Percentiles rank a stretch among this genome's conserved stretches.
phyloP scores from a whole-genome alignment of 805 yeast species.

The Kregervanrija delftensis region DNA sequence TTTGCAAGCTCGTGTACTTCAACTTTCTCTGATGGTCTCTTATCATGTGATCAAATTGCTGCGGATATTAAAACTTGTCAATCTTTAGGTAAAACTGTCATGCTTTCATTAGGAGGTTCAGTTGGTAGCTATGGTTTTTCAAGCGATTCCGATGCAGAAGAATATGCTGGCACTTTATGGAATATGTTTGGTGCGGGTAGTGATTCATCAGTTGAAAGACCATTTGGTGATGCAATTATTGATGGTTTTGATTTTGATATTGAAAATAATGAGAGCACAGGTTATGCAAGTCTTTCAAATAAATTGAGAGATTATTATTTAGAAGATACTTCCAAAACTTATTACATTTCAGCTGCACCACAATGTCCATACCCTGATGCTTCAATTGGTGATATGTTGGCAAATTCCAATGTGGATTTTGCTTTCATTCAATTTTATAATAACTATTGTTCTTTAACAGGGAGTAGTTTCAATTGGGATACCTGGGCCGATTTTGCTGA shows the following conservation, averaged over 20 bases:
- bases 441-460: slow-evolving; percentile 60
- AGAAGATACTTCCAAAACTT: slow-evolving; percentile 40
- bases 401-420: slow-evolving; percentile 61
- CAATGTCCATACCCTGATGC: slow-evolving; percentile 88
- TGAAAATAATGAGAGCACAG: slow-evolving; percentile 52
- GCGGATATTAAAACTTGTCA: slow-evolving; percentile 74
- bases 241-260: slow-evolving; percentile 83
- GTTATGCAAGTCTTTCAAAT: slow-evolving; percentile 59
- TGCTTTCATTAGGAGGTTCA: slow-evolving; percentile 77
- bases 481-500: slow-evolving; percentile 66
- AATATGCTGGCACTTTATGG: slow-evolving; percentile 55
- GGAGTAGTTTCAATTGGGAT: slow-evolving; percentile 48
- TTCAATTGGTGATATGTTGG: slow-evolving; percentile 33
- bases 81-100: slow-evolving; percentile 63
- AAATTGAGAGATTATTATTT: slow-evolving; percentile 36
- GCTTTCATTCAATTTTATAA: slow-evolving; percentile 87
- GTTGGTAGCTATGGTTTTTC: slow-evolving; percentile 48
- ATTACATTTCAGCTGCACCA: slow-evolving; percentile 84
- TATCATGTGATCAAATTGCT: slow-evolving; percentile 37
- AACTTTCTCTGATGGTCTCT: slow-evolving; percentile 36
- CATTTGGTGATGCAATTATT: slow-evolving; percentile 65
- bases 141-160: slow-evolving; percentile 46
- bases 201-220: slow-evolving; percentile 30
- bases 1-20: slow-evolving; percentile 47
- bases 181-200: slow-evolving; percentile 58